Base-by-base conservation (phyloP, 2,329 filamentous ascomycete species). In the Tolypocladium nubicola region DNA sequence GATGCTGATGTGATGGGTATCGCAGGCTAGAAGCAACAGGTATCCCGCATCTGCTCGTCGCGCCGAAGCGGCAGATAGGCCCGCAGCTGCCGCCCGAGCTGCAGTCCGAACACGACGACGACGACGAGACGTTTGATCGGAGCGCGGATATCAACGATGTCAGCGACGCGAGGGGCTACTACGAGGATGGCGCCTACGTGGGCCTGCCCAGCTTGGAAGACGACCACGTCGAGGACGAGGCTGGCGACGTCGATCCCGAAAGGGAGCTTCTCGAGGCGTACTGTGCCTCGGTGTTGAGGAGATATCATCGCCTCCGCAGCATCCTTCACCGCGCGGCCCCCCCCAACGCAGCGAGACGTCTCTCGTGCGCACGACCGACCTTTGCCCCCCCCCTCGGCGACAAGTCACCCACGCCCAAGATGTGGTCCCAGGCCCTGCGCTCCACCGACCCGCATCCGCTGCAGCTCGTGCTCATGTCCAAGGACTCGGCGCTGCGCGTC, bases 181-280 rank as follows among this genome's bases (percentile, higher is more conserved):
- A 89, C 68, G 76, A 84, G 19, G 89, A 96, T 63, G 91, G 90
- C 53, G 88, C 89, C 41, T 96, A 90, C 68, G 83, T 87, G 30
- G 79, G 3, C 79, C 82, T 0, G 73, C 77, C 35, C 62, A 68
- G 50, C 67, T 35, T 70, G 30, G 62, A 67, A 16, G 57, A 63
- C 33, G 50, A 4, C n/a, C 63, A 67, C 30, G 60, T 61, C 14
- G 58, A 60, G 1, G 62, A 67, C 21, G 65, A 66, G 6, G 59
- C 62, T 14, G 62, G 69, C 16, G 66, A 67, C 7, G 61, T 62
- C 10, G 62, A 61, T 23, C 63, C 63, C 45, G 69, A 74, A n/a
- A 66, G 63, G 16, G 68, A 74, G 57, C 80, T 88, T 0, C 82
- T 84, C 68, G 74, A 84, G 33, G 80, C 80, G 45, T 96, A 90